phyloP scores from a whole-genome alignment of 176 grass and related monocot species.

The Rhynchospora pubera region DNA sequence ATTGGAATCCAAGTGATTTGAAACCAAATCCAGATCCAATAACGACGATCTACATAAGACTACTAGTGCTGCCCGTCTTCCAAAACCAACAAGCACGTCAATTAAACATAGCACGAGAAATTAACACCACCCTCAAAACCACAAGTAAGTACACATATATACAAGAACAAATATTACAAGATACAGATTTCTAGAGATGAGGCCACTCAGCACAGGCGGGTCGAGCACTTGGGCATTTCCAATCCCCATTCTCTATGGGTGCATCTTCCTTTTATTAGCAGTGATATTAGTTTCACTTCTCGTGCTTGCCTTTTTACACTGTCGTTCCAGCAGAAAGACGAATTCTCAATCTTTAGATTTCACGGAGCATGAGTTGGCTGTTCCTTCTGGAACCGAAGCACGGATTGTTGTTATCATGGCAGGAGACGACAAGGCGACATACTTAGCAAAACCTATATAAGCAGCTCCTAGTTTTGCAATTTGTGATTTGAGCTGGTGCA shows the following conservation, averaged over 20 bases:
- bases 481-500: neutral
- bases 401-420: slow-evolving; percentile 22
- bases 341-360: neutral
- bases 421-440: slow-evolving; percentile 17
- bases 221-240: slow-evolving; percentile 10
- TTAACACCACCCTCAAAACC: neutral
- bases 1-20: neutral
- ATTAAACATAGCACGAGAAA: neutral
- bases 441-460: slow-evolving; percentile 25
- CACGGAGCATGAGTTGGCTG: neutral
- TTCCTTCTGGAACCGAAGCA: neutral
- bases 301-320: slow-evolving; percentile 10
- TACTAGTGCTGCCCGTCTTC: neutral
- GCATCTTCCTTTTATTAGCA: slow-evolving; percentile 16
- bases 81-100: neutral
- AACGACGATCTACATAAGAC: neutral
- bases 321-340: neutral
- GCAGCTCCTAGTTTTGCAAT: neutral
- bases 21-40: slow-evolving; percentile 6
- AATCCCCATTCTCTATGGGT: slow-evolving; percentile 17
- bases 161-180: neutral
- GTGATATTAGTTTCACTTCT: slow-evolving; percentile 19
- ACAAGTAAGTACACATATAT: neutral
- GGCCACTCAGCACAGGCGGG: neutral
- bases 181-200: slow-evolving; percentile 1